phyloP scores from a whole-genome alignment of 352 stramenopile species.

The Phytophthora sp. region DNA sequence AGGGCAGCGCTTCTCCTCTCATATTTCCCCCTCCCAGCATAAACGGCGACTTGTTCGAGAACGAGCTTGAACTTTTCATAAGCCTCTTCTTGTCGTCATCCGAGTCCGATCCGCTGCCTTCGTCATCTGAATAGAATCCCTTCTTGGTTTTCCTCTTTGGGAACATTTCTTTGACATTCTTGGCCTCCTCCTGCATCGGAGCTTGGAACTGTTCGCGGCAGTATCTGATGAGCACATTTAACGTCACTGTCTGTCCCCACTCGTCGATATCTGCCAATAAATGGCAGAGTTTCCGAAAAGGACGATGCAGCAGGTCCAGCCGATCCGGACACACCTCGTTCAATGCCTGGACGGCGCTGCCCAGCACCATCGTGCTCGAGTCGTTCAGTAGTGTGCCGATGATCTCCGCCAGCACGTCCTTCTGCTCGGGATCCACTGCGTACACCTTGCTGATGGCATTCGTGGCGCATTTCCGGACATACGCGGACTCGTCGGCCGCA shows the following conservation, averaged over 20 bases:
- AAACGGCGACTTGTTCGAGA: constrained; percentile 53
- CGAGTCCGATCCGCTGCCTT: constrained; percentile 84
- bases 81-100: constrained; percentile 38
- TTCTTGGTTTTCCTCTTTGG: constrained; percentile 78
- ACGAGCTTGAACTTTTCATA: constrained; percentile 28
- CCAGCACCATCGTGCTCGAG: constrained; percentile 97
- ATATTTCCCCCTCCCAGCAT: constrained; percentile 36
- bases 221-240: constrained; percentile 96
- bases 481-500: constrained; percentile 92
- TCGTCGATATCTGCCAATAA: constrained; percentile 99
- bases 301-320: constrained; percentile 94
- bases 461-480: constrained; percentile 97
- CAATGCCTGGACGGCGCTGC: constrained; percentile 94
- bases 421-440: constrained; percentile 88
- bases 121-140: constrained; percentile 97
- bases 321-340: constrained; percentile 96
- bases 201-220: constrained; percentile 95
- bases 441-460: constrained; percentile 97
- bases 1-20: constrained; percentile 59
- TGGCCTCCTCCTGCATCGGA: constrained; percentile 57
- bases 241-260: constrained; percentile 96
- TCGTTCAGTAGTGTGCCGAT: constrained; percentile 95
- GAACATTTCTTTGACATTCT: constrained; percentile 64
- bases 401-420: constrained; percentile 92
- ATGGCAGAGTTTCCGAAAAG: constrained; percentile 98